A percentile compares a stretch with the other conserved stretches of the same genome.
phyloP scores from a whole-genome alignment of 2,329 filamentous ascomycete genomes.

The Colletotrichum karsti region DNA sequence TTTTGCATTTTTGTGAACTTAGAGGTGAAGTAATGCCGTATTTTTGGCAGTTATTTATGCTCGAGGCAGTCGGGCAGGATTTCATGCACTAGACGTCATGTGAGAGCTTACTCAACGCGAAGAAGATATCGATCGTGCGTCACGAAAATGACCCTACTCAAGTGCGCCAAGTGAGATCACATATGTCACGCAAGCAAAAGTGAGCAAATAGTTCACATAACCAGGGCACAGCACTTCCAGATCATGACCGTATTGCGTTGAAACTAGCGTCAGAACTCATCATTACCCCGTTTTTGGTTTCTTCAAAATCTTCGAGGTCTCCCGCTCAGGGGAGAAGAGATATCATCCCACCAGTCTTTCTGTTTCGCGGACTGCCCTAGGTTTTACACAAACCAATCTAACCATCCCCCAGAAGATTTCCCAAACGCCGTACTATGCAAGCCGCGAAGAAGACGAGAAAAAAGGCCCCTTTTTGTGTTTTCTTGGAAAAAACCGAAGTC shows the following conservation, averaged over 20 bases:
- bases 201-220: neutral
- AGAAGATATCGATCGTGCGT: too few species aligned
- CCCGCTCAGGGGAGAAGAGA: conserved; percentile 2
- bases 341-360: conserved; percentile 22
- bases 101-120: too few species aligned
- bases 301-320: conserved; percentile 10
- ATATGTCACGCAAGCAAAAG: too few species aligned
- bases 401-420: conserved; percentile 32
- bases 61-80: too few species aligned
- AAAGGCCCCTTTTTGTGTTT: conserved; percentile 12
- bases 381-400: conserved; percentile 31
- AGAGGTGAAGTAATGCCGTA: too few species aligned
- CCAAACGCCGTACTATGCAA: conserved; percentile 54
- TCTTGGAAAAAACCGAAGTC: neutral
- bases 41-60: too few species aligned
- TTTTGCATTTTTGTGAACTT: neutral
- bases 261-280: conserved; percentile 23
- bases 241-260: conserved; percentile 17
- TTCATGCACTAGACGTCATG: too few species aligned
- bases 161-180: too few species aligned
- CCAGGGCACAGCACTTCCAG: neutral
- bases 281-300: conserved; percentile 25
- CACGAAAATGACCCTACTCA: too few species aligned
- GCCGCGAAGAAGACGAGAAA: conserved; percentile 39
- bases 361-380: conserved; percentile 29